A percentile compares a stretch with the other conserved stretches of the same genome.
Conservation (phyloP, 768 basidiomycete genomes). For the Rhodotorula toruloides region DNA sequence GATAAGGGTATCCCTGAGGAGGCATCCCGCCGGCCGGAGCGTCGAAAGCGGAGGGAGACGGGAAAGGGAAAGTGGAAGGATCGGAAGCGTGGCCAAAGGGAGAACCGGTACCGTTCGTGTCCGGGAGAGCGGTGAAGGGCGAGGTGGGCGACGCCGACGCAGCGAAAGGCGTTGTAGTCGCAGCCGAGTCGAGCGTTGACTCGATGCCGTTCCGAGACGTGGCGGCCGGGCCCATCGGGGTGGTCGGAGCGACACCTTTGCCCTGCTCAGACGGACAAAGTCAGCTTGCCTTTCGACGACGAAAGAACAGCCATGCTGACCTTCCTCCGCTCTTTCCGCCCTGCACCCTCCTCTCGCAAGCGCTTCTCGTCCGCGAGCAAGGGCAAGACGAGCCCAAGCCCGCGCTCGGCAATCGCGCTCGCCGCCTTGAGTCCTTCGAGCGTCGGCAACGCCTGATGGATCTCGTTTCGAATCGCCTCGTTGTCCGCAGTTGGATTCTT, state of each 20-base stretch:
- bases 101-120: too few relatives aligned
- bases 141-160: not conserved
- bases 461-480: slow-evolving; percentile 28
- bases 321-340: slow-evolving; percentile 16
- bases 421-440: slow-evolving; percentile 21
- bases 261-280: too few relatives aligned
- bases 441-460: slow-evolving; percentile 19
- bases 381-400: slow-evolving; percentile 27
- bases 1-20: not conserved
- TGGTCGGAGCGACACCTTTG: too few relatives aligned
- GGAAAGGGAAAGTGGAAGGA: not conserved
- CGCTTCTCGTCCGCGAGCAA: slow-evolving; percentile 32
- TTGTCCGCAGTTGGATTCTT: slow-evolving; percentile 18
- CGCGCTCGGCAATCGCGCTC: slow-evolving; percentile 31
- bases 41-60: not conserved
- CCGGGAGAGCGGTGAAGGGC: too few relatives aligned
- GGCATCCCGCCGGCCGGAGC: not conserved
- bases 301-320: not conserved
- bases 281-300: not conserved
- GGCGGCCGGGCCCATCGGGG: too few relatives aligned
- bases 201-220: too few relatives aligned
- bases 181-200: too few relatives aligned
- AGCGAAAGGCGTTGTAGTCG: too few relatives aligned
- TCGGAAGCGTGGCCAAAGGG: too few relatives aligned
- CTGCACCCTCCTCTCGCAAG: slow-evolving; percentile 16